These are phyloP conservation scores for Telopea speciosissima DNA, from an alignment of 177 flowering plant species.

Conservation along the genomic window DNA sequence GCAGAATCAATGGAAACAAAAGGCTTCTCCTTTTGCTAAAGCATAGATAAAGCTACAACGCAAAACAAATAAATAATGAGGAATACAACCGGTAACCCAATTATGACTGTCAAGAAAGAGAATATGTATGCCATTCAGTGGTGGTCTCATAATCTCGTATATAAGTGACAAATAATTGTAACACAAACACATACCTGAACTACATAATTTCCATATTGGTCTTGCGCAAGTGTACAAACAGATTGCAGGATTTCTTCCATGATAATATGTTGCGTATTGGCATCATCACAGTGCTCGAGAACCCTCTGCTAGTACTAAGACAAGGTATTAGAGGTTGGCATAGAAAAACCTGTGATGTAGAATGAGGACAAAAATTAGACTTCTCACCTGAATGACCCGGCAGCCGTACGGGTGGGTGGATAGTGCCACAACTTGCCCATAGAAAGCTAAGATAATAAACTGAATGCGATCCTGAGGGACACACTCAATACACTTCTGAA, in stretches of 20 bases:
- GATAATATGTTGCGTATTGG: slow-evolving; percentile 52
- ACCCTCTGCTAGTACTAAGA: slow-evolving; percentile 55
- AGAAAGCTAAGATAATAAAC: slow-evolving; percentile 72
- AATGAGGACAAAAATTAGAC: neutral
- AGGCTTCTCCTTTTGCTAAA: neutral
- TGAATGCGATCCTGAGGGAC: slow-evolving; percentile 82
- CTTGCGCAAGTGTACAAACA: slow-evolving; percentile 70
- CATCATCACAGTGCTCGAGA: slow-evolving; percentile 76
- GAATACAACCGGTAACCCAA: neutral
- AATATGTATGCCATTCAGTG: too few relatives aligned
- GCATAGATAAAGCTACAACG: neutral
- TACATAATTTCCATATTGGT: slow-evolving; percentile 94
- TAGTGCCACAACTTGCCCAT: slow-evolving; percentile 74
- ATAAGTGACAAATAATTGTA: neutral
- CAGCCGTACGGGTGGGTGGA: slow-evolving; percentile 94
- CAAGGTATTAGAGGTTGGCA: neutral
- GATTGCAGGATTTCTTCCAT: slow-evolving; percentile 89
- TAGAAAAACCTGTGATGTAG: neutral
- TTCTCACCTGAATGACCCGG: slow-evolving; percentile 83
- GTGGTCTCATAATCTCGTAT: neutral
- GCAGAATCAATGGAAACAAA: neutral
- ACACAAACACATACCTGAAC: slow-evolving; percentile 62
- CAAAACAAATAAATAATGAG: neutral
- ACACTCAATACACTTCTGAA: slow-evolving; percentile 91
- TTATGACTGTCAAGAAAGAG: neutral